Evolutionary conservation across 208 protist genomes (phyloP).

Genomic region (Leishmania arabica): DNA sequence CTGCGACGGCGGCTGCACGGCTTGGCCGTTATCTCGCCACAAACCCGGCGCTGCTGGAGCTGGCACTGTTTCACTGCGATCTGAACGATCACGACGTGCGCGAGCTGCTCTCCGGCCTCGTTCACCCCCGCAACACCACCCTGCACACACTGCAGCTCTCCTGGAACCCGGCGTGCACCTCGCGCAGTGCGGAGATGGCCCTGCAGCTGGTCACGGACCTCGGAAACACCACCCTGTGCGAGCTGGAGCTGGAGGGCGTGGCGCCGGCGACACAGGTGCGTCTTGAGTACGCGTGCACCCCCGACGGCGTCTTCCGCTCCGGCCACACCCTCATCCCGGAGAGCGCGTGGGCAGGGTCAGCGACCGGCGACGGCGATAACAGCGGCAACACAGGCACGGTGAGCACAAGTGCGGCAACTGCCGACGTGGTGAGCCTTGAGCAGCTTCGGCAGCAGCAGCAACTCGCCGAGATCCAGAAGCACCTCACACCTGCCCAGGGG

Average conservation of each 20-base stretch:
- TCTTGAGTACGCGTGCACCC: slow-evolving; percentile 32
- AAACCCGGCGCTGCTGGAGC: slow-evolving; percentile 42
- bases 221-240: slow-evolving; percentile 17
- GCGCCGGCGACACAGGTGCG: slow-evolving; percentile 23
- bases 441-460: not conserved
- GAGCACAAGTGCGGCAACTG: not conserved
- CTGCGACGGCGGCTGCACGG: not conserved
- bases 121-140: not conserved
- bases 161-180: slow-evolving; percentile 29
- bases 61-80: slow-evolving; percentile 68
- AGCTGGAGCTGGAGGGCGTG: slow-evolving; percentile 22
- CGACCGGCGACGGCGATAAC: not conserved
- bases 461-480: not conserved
- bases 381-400: not conserved
- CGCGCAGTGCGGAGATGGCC: slow-evolving; percentile 19
- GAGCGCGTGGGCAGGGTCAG: not conserved
- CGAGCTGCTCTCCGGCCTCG: slow-evolving; percentile 43
- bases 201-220: slow-evolving; percentile 17
- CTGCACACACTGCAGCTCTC: slow-evolving; percentile 19
- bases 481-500: slow-evolving; percentile 12
- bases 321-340: slow-evolving; percentile 12
- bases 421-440: not conserved
- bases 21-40: slow-evolving; percentile 42
- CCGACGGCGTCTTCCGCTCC: slow-evolving; percentile 30
- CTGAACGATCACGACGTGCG: slow-evolving; percentile 61